Evolutionary conservation across 306 rosid species (phyloP).

Genomic region (Vigna angularis): DNA sequence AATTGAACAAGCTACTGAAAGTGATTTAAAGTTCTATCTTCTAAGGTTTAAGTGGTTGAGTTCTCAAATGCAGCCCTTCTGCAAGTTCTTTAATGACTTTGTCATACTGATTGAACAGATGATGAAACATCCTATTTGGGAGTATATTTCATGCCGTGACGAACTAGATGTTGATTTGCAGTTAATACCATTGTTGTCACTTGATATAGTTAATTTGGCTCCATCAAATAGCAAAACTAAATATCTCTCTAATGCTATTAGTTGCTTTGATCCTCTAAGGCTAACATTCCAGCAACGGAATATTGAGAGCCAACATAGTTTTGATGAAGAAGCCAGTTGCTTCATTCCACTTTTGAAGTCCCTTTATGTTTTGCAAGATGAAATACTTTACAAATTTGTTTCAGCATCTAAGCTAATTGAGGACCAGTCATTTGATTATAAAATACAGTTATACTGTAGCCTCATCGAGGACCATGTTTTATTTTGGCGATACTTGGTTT

Average conservation of each 20-base stretch:
- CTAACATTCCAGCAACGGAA: slow-evolving; percentile 67
- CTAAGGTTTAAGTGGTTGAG: slow-evolving; percentile 70
- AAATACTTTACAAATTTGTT: slow-evolving; percentile 62
- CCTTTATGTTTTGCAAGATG: slow-evolving; percentile 70
- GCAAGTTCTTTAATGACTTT: slow-evolving; percentile 56
- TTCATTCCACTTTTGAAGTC: slow-evolving; percentile 55
- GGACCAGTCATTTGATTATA: slow-evolving; percentile 59
- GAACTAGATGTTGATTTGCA: slow-evolving; percentile 51
- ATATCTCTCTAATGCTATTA: slow-evolving; percentile 63
- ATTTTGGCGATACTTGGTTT: slow-evolving; percentile 63
- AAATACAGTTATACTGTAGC: slow-evolving; percentile 56
- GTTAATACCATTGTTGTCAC: slow-evolving; percentile 65
- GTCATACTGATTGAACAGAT: slow-evolving; percentile 50
- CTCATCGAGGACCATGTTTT: slow-evolving; percentile 71
- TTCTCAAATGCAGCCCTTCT: slow-evolving; percentile 63
- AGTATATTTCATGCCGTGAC: slow-evolving; percentile 50
- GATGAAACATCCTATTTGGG: slow-evolving; percentile 77
- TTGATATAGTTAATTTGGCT: slow-evolving; percentile 59
- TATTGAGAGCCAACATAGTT: slow-evolving; percentile 51
- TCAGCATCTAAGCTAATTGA: slow-evolving; percentile 59
- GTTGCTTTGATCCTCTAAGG: slow-evolving; percentile 60
- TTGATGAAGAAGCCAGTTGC: slow-evolving; percentile 36
- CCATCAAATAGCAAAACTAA: slow-evolving; percentile 46
- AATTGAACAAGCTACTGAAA: slow-evolving; percentile 75
- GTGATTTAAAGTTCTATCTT: slow-evolving; percentile 71